Base-by-base conservation (phyloP, 306 rosid genomes). In the Chamaecrista fasciculata region DNA sequence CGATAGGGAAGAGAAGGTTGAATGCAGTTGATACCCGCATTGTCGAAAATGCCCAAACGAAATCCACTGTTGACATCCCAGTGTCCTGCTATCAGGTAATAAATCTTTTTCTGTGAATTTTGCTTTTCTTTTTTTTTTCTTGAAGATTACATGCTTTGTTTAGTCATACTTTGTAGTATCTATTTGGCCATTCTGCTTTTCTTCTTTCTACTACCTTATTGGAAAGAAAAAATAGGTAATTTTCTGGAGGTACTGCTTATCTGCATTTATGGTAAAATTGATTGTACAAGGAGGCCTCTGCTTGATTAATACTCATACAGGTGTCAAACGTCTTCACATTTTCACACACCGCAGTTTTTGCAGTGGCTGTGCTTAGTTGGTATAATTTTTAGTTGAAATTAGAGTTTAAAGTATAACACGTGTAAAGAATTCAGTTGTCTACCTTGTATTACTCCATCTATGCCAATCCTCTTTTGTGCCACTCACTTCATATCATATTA, bases 31-130 rank as follows among this genome's bases (percentile, higher is more conserved):
- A 80, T 70, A 78, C 78, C n/a, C 79, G 80, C 87, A 70, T 73
- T 83, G 50, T 66, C 4, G 85, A 85, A 50, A 75, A 62, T 69
- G 21, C 72, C 11, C 75, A 63, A 20, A 10, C 69, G 65, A 76
- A 71, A 78, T 57, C 87, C 58, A 62, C 75, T 8, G 77, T 77
- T 67, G 97, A 95, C 77, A 87, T 95, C 49, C 95, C 96, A 2
- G 87, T 95, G 67, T 81, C 88, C 39, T 95, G 99, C 68, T 91
- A 82, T 68, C 99, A 85, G 98, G 98, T 94, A 52, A 80, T 62
- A 20, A 21, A 47, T 52, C 44, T n/a, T 8, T 12, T 40, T 56
- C 40, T 57, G 19, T 29, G 6, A n/a, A 1, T 16, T 70, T 28
- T 50, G 5, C 20, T 18, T 6, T 12, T 4, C 19, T 48, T 40